Evolutionary conservation across 805 yeast species (phyloP), one percentile per base, ranked within the genome.

Genomic region (Sugiyamaella valdiviana): DNA sequence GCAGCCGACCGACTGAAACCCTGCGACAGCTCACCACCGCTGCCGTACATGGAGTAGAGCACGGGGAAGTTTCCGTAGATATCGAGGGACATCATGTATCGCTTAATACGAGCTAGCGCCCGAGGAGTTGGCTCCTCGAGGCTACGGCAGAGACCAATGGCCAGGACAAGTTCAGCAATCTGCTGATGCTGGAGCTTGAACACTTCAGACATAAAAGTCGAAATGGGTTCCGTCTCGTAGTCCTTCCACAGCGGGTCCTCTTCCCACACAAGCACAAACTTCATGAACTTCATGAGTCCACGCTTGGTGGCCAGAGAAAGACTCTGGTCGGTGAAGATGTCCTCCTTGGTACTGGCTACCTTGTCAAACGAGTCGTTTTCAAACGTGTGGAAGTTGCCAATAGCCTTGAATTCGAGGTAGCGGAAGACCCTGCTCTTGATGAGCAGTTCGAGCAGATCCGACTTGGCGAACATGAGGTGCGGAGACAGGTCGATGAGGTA

Each of bases 1-100:
- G 99, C 99, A 2, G 98, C 98, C 50, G 95, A 85, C 58, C 99
- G 77, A 69, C 97, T 91, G 66, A 93, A 91, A 1, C 97, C 99
- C 69, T 91, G 99, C 14, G 95, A 82, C 22, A 91, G 72, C 67
- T 91, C 99, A 46, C 98, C 96, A 0, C 95, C 90, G 2, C 96
- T 95, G 49, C 98, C 99, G 68, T 82, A 91, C 71, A 88, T 91
- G 44, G 95, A 85, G 58, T 83, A 83, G 71, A 91, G 74, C 10
- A 86, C 95, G 2, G 99, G 97, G 74, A 93, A 91, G 54, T 80
- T 84, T 12, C 99, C 99, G 65, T 90, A 93, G 3, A 90, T 87
- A 58, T 90, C 95, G 62, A 87, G 83, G 15, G 96, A 85, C 6
- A 79, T 71, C 52, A 93, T 70, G 62, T 88, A 93, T 48, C 97